Conservation (phyloP, 345 rosid genomes). For the Linum usitatissimum region DNA sequence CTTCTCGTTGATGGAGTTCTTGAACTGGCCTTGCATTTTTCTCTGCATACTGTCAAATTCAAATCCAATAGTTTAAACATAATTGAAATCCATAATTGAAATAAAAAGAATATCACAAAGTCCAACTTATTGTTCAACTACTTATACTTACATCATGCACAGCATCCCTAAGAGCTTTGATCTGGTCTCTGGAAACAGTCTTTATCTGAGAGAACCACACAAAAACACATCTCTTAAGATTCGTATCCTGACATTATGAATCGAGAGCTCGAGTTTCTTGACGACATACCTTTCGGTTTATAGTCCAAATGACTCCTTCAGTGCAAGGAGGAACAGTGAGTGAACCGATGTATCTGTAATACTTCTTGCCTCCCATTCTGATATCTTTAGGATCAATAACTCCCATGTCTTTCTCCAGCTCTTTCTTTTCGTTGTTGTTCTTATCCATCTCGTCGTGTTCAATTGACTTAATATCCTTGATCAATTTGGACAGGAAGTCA, state of each 20-base stretch:
- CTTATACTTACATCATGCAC: slow-evolving; percentile 54
- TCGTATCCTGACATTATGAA: too few species aligned
- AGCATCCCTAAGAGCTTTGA: slow-evolving; percentile 28
- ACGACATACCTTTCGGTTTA: slow-evolving; percentile 35
- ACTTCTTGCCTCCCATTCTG: slow-evolving; percentile 34
- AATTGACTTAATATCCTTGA: slow-evolving; percentile 14
- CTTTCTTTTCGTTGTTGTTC: slow-evolving; percentile 5
- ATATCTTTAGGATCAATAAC: slow-evolving; percentile 39
- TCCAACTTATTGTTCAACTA: not conserved
- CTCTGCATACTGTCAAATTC: slow-evolving; percentile 34
- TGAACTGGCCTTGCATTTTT: slow-evolving; percentile 49
- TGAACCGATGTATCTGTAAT: slow-evolving; percentile 65
- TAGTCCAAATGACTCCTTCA: slow-evolving; percentile 62
- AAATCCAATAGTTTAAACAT: not conserved
- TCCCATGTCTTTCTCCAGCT: slow-evolving; percentile 29
- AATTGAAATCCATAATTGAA: too few species aligned
- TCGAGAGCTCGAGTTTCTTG: too few species aligned
- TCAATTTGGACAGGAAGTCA: slow-evolving; percentile 41
- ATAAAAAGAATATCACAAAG: not conserved
- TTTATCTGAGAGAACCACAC: slow-evolving; percentile 17
- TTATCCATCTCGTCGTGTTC: slow-evolving; percentile 15
- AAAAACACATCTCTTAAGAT: not conserved
- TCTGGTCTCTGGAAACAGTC: slow-evolving; percentile 35
- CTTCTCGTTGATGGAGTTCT: slow-evolving; percentile 18
- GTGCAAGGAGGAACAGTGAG: slow-evolving; percentile 82